These are phyloP conservation scores for Pelargonium myrrhifolium DNA, from an alignment of 441 rosid species.

Conservation along the genomic window DNA sequence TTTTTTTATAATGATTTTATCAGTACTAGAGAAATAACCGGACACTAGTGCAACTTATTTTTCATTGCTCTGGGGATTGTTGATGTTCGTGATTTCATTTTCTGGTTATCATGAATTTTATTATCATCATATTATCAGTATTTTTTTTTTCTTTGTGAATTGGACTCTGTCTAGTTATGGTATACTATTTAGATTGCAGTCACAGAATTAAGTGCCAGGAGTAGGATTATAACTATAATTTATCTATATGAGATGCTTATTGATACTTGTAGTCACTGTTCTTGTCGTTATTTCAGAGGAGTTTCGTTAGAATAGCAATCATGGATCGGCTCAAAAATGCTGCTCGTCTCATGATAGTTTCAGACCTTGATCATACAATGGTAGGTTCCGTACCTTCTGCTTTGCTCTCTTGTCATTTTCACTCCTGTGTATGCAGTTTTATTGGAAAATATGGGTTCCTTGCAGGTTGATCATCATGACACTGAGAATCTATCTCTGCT, in stretches of 20 bases:
- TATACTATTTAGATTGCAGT: background rate
- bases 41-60: background rate
- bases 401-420: conserved; percentile 9
- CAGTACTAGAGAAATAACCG: background rate
- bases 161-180: background rate
- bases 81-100: background rate
- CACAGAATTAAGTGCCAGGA: background rate
- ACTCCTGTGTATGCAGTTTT: conserved; percentile 2
- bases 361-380: conserved; percentile 93
- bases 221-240: background rate
- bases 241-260: background rate
- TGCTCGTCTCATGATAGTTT: conserved; percentile 78
- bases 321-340: conserved; percentile 60
- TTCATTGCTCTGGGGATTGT: background rate
- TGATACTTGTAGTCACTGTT: background rate
- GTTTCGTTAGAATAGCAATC: conserved; percentile 9
- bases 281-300: background rate
- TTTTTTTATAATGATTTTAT: too few species aligned
- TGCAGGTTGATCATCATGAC: conserved; percentile 93
- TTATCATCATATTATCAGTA: background rate
- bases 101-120: background rate
- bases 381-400: conserved; percentile 24
- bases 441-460: conserved; percentile 18
- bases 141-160: background rate
- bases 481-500: conserved; percentile 68